Conservation (phyloP, 345 rosid genomes). For the Alliaria petiolata region DNA sequence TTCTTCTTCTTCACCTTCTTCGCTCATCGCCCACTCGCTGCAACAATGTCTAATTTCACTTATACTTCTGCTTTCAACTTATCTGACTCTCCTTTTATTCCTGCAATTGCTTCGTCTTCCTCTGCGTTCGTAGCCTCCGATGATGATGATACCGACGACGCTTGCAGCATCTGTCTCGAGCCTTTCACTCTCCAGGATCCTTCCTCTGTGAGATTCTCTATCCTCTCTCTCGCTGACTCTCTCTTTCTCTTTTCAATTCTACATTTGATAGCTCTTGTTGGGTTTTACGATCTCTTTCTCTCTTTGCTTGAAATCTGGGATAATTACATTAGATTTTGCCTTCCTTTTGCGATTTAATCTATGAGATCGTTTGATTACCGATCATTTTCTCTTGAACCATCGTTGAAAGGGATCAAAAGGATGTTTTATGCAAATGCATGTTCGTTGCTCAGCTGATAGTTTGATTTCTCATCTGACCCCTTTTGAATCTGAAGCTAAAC, state of each 20-base stretch:
- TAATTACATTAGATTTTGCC: not conserved
- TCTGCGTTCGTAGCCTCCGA: conserved; percentile 22
- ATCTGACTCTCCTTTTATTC: conserved; percentile 22
- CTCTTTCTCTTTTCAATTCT: not conserved
- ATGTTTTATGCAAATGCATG: not conserved
- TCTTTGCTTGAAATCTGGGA: not conserved
- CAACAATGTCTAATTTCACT: conserved; percentile 44
- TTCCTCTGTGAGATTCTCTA: conserved; percentile 43
- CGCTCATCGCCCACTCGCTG: not conserved
- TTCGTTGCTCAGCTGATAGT: not conserved
- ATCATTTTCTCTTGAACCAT: not conserved
- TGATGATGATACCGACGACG: conserved; percentile 60
- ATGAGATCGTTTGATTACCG: conserved; percentile 4
- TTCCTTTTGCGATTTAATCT: too few relatives aligned
- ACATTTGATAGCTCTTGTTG: not conserved
- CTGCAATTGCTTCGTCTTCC: conserved; percentile 25
- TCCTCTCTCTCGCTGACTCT: not conserved
- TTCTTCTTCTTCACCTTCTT: not conserved
- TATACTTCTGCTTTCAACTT: conserved; percentile 25
- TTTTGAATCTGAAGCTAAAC: not conserved
- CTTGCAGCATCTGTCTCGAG: conserved; percentile 90
- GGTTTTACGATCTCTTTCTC: conserved; percentile 9
- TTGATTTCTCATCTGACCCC: not conserved
- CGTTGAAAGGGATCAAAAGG: not conserved
- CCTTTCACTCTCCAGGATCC: conserved; percentile 66